These are phyloP conservation scores for Erodium moschatum DNA, from an alignment of 441 rosid genomes.

Conservation along the genomic window DNA sequence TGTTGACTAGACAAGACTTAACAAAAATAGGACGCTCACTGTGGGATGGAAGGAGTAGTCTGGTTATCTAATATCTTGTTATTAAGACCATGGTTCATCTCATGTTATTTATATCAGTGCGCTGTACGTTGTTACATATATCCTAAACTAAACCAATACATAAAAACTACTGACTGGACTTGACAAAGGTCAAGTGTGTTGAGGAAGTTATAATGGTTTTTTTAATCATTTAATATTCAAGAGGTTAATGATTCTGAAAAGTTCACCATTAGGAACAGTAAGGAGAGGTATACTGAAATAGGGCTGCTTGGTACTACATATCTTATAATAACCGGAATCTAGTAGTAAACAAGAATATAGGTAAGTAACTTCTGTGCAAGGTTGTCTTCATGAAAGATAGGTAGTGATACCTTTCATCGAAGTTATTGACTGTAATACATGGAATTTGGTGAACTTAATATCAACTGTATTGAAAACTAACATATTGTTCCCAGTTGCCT, in stretches of 20 bases:
- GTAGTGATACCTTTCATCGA: neutral
- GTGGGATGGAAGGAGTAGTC: neutral
- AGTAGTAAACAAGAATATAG: neutral
- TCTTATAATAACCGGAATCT: neutral
- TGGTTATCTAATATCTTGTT: slow-evolving; percentile 6
- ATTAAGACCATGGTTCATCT: neutral
- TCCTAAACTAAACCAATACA: neutral
- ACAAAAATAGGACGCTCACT: neutral
- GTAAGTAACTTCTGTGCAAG: neutral
- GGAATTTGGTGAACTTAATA: neutral
- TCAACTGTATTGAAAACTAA: slow-evolving; percentile 1
- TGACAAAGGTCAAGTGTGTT: neutral
- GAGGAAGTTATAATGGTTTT: neutral
- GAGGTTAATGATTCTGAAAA: neutral
- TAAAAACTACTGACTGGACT: neutral
- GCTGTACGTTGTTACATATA: neutral
- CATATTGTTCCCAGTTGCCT: slow-evolving; percentile 1
- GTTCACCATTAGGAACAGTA: neutral
- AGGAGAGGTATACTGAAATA: neutral
- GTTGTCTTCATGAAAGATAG: neutral
- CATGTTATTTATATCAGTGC: slow-evolving; percentile 1
- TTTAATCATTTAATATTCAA: neutral
- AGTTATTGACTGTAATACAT: neutral
- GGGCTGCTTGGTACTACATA: neutral
- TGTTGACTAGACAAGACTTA: too few species aligned